phyloP scores from a whole-genome alignment of 2,329 filamentous ascomycete species.

The Sporothrix pseudoabietina region DNA sequence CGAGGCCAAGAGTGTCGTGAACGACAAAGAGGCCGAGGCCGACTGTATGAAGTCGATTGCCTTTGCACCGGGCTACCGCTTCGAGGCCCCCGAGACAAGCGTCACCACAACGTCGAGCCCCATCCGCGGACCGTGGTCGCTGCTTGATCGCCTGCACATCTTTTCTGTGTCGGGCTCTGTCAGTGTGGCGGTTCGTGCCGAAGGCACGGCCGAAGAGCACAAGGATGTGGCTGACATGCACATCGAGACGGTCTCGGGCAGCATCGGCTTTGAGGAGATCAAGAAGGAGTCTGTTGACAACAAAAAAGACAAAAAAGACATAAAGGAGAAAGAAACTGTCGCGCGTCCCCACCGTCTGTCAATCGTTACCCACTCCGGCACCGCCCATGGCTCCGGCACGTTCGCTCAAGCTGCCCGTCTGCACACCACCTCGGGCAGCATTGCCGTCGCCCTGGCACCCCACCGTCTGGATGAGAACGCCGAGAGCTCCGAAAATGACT shows the following conservation, averaged over 20 bases:
- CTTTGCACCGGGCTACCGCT: conserved; percentile 41
- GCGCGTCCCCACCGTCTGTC: conserved; percentile 51
- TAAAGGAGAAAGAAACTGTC: background rate
- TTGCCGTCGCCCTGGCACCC: conserved; percentile 49
- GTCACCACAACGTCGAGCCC: conserved; percentile 49
- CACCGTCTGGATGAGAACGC: background rate
- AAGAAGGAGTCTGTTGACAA: background rate
- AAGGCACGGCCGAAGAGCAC: conserved; percentile 38
- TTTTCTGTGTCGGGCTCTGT: conserved; percentile 50
- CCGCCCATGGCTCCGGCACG: conserved; percentile 46
- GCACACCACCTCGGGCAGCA: conserved; percentile 46
- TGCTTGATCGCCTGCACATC: conserved; percentile 53
- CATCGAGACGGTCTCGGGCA: conserved; percentile 49
- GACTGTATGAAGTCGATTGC: background rate
- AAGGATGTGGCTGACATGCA: conserved; percentile 47
- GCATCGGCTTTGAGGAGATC: conserved; percentile 42
- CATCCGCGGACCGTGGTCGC: conserved; percentile 54
- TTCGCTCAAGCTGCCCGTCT: conserved; percentile 45
- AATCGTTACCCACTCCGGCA: conserved; percentile 50
- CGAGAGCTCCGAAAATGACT: background rate
- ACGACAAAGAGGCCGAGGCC: background rate
- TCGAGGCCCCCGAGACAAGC: conserved; percentile 49
- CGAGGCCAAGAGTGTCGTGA: background rate
- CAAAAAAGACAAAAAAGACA: background rate
- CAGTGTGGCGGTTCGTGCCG: conserved; percentile 41